Evolutionary conservation across 306 rosid species (phyloP).

Genomic region (Echinosophora koreensis): DNA sequence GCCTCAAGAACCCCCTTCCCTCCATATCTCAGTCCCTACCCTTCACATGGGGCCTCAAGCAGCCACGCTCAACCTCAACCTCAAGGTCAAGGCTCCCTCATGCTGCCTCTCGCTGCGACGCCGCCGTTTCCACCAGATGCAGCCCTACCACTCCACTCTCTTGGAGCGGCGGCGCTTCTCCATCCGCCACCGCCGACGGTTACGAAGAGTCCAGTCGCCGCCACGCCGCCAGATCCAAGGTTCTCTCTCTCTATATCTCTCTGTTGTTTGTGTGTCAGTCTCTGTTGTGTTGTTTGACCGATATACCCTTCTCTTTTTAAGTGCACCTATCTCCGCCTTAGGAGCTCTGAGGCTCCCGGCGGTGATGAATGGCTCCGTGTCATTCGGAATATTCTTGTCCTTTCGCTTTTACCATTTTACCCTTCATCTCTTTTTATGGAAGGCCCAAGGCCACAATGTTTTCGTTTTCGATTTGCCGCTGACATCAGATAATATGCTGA

Average conservation of each 20-base stretch:
- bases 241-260: slow-evolving; percentile 42
- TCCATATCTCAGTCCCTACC: slow-evolving; percentile 47
- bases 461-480: slow-evolving; percentile 51
- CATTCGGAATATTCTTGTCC: slow-evolving; percentile 50
- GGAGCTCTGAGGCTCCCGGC: slow-evolving; percentile 25
- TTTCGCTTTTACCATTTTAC: slow-evolving; percentile 47
- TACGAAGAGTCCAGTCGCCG: slow-evolving; percentile 70
- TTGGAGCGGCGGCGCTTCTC: slow-evolving; percentile 89
- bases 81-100: slow-evolving; percentile 58
- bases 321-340: neutral
- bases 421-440: slow-evolving; percentile 31
- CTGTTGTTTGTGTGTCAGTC: slow-evolving; percentile 20
- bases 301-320: neutral
- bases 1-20: slow-evolving; percentile 60
- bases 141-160: slow-evolving; percentile 97
- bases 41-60: slow-evolving; percentile 70
- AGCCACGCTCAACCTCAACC: slow-evolving; percentile 71
- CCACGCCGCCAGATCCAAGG: slow-evolving; percentile 87
- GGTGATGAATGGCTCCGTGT: slow-evolving; percentile 33
- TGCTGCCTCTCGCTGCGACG: slow-evolving; percentile 60
- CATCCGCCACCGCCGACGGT: slow-evolving; percentile 76
- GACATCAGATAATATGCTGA: slow-evolving; percentile 39
- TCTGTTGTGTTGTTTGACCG: slow-evolving; percentile 28
- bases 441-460: neutral
- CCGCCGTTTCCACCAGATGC: slow-evolving; percentile 69